phyloP scores from a whole-genome alignment of 495 filamentous ascomycete species.

The Sphaerosporella brunnea region DNA sequence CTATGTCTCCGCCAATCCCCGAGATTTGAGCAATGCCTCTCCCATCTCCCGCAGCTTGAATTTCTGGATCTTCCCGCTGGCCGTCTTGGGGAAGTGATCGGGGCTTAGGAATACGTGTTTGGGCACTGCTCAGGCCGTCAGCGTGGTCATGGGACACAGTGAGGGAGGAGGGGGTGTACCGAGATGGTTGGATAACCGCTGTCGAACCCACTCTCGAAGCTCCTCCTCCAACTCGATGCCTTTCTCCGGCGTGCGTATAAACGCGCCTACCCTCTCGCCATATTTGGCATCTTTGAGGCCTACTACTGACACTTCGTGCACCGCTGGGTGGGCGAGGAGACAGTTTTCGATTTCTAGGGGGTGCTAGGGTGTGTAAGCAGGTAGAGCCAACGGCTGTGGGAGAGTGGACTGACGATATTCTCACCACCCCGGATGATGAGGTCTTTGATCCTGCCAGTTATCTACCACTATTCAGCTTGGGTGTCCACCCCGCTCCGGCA shows the following conservation, averaged over 20 bases:
- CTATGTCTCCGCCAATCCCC: too few species aligned
- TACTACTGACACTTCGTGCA: constrained; percentile 63
- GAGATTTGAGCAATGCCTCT: constrained; percentile 14
- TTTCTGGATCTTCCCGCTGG: constrained; percentile 94
- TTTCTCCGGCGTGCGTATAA: constrained; percentile 33
- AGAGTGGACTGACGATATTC: constrained; percentile 43
- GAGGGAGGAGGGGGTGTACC: constrained; percentile 30
- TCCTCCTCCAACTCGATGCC: constrained; percentile 29
- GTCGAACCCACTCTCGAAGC: constrained; percentile 54
- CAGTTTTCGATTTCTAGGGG: constrained; percentile 87
- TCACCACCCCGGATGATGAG: constrained; percentile 85
- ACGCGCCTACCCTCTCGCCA: constrained; percentile 74
- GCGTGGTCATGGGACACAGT: background rate
- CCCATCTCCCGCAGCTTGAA: constrained; percentile 64
- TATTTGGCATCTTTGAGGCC: constrained; percentile 70
- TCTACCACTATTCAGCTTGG: constrained; percentile 12
- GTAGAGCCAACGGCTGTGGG: background rate
- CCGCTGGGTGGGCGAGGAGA: constrained; percentile 48
- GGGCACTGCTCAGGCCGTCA: constrained; percentile 40
- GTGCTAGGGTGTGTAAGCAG: constrained; percentile 31
- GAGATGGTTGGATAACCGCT: constrained; percentile 54
- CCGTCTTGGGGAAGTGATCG: constrained; percentile 66
- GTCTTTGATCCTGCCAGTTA: constrained; percentile 67
- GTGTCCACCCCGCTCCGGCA: too few species aligned
- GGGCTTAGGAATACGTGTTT: constrained; percentile 78